Percentiles rank a stretch among this genome's conserved stretches.
phyloP scores from a whole-genome alignment of 208 protist genomes.

The Trypanosoma congolense region DNA sequence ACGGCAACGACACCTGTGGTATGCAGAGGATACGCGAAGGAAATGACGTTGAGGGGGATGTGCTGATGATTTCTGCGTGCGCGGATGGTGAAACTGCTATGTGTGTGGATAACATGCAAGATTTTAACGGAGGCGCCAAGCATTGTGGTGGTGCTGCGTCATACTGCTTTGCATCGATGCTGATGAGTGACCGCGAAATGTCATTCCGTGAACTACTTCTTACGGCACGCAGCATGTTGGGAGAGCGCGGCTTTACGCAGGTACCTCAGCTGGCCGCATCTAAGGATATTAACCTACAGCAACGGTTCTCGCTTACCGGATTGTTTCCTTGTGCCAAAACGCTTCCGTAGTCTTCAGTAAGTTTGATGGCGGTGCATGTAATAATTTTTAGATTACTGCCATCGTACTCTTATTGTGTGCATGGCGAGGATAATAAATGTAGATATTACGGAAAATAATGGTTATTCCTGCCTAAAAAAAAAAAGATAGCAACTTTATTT shows the following conservation, averaged over 20 bases:
- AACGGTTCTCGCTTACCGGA: slow-evolving; percentile 38
- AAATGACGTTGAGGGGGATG: slow-evolving; percentile 43
- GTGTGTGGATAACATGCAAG: slow-evolving; percentile 46
- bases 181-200: slow-evolving; percentile 43
- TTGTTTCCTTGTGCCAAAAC: slow-evolving; percentile 26
- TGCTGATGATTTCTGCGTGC: slow-evolving; percentile 72
- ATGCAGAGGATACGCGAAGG: slow-evolving; percentile 61
- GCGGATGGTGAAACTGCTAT: slow-evolving; percentile 50
- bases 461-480: too few species aligned
- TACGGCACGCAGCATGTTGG: slow-evolving; percentile 53
- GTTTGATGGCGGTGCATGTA: background rate
- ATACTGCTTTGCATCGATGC: slow-evolving; percentile 46
- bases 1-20: slow-evolving; percentile 22
- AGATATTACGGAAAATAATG: too few species aligned
- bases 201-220: slow-evolving; percentile 37
- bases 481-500: too few species aligned
- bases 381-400: background rate
- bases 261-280: slow-evolving; percentile 67
- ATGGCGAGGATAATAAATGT: too few species aligned
- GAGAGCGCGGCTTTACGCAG: slow-evolving; percentile 51
- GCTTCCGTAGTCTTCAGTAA: background rate
- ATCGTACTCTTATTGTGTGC: background rate
- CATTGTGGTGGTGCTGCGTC: slow-evolving; percentile 67
- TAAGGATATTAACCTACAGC: slow-evolving; percentile 55
- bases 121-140: slow-evolving; percentile 33